Evolutionary conservation across 352 stramenopile genomes (phyloP), one percentile per base, ranked within the genome.

Genomic region (Phytopythium sindhum): DNA sequence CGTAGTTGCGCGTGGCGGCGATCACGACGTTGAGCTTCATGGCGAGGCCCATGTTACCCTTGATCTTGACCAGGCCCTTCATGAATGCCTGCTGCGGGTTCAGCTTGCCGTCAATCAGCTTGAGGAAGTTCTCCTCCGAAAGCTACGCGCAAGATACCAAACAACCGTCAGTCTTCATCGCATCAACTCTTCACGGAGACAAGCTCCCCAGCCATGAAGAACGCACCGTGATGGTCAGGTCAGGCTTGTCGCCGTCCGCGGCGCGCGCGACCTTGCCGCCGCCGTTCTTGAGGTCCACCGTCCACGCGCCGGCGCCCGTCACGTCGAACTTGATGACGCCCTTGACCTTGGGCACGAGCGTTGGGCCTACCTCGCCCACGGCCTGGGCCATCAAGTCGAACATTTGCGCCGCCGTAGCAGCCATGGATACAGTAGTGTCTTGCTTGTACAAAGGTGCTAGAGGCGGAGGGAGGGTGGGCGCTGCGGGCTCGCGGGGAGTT

Each of bases 1-100:
- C 84, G 66, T 84, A 89, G 64, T 88, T 82, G 70, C 81, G 80
- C 28, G 81, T 90, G 35, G 91, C 92, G 44, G 82, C 81, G 56
- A 97, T 78, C 58, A 98, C 87, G 24, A 96, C 73, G 52, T 90
- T 95, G 45, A 98, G 80, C 81, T 98, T 98, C 89, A 97, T 97
- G 31, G 92, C 94, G 21, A 98, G 77, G 23, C 82, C 86, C 91
- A 98, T 97, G 65, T 98, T 98, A 58, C 94, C 94, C 75, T 98
- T 98, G 67, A 98, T 94, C 75, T 98, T 98, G 56, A 98, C 75
- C 58, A 97, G 85, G 17, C 90, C 90, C 78, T 98, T 96, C 91
- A 98, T 96, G 71, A 98, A 98, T 42, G 94, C 93, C 76, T 91
- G 83, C 72, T 98, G 93, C 53, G 93, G 90, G 68, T 96, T 97